Base-by-base conservation (phyloP, 2,329 filamentous ascomycete genomes). In the Fusarium denticulatum region DNA sequence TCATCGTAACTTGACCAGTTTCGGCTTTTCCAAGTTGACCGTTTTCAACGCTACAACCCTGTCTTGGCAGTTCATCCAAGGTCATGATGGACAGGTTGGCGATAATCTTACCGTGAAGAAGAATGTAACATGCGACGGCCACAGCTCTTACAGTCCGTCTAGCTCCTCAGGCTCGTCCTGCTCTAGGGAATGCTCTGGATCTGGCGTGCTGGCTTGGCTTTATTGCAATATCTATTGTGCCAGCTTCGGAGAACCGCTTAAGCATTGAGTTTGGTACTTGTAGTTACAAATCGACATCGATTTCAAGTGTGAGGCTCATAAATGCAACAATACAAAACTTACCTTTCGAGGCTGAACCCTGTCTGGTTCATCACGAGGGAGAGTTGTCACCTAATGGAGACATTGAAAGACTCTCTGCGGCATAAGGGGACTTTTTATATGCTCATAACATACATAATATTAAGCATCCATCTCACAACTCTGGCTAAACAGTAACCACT, bases 1-100 rank as follows among this genome's bases (percentile, higher is more conserved):
- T 1, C 9, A 37, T 4, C 43, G 37, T 8, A 46, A 52, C 12
- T 7, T 36, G 14, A 45, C 10, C 2, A 32, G 30, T 22, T 64
- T 64, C 28, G 61, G 61, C 5, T 64, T 64, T 7, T 50, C 57
- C 30, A 62, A 64, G 37, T 43, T 64, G 14, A 64, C 57, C 0
- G 43, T 64, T 2, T 15, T 32, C 4, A 62, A 37, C 7, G 57
- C 22, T 14, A 39, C 45, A 1, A 16, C 14, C 0, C 36, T 64
- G 4, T 50, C 30, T 43, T 64, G 56, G 61, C 18, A 64, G 6
- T 61, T 61, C 7, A 61, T 64, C 1, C 28, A 26, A 4, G 56
- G 61, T 2, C 30, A 22, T 2, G 24, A 61, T 24, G 61, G 61
- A 4, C 1, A 4, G 0, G 1, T 10, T 2, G 30, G 56, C 0